These are phyloP conservation scores for Aspergillus diversus DNA, from an alignment of 495 filamentous ascomycete genomes.

Conservation along the genomic window DNA sequence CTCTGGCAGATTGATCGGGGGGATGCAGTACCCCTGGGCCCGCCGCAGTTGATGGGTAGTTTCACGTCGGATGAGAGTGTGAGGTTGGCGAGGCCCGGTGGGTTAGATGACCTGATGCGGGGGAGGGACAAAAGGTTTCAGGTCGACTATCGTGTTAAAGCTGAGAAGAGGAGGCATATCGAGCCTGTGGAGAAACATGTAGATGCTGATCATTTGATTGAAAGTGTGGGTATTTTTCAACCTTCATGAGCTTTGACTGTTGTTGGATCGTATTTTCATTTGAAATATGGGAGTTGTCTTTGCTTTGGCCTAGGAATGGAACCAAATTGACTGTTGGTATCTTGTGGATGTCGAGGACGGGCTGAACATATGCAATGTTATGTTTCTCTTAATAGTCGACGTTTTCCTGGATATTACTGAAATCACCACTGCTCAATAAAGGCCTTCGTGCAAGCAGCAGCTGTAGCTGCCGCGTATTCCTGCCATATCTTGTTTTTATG, in stretches of 20 bases:
- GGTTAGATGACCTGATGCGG: slow-evolving; percentile 9
- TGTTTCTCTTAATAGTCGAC: no score
- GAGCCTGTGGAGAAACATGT: slow-evolving; percentile 6
- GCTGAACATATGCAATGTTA: no score
- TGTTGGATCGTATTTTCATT: no score
- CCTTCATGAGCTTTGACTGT: no score
- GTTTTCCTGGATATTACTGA: no score
- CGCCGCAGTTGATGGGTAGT: slow-evolving; percentile 78
- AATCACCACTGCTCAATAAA: no score
- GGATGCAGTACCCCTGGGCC: slow-evolving; percentile 71
- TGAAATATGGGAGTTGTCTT: no score
- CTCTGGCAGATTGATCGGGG: slow-evolving; percentile 89
- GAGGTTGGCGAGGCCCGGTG: slow-evolving; percentile 42
- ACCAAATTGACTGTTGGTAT: no score
- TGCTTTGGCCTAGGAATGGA: no score
- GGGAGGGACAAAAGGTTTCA: slow-evolving; percentile 11
- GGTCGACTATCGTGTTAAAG: background rate
- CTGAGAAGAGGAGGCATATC: slow-evolving; percentile 8
- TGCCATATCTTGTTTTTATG: slow-evolving; percentile 42
- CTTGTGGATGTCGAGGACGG: no score
- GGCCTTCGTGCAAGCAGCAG: slow-evolving; percentile 25
- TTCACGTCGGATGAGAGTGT: slow-evolving; percentile 63
- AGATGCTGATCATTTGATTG: no score
- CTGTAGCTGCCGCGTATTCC: slow-evolving; percentile 32
- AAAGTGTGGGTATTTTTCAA: no score